Percentiles rank a stretch among this genome's conserved stretches.
Conservation (phyloP, 2,329 filamentous ascomycete genomes). For the Ustilaginoidea virens region DNA sequence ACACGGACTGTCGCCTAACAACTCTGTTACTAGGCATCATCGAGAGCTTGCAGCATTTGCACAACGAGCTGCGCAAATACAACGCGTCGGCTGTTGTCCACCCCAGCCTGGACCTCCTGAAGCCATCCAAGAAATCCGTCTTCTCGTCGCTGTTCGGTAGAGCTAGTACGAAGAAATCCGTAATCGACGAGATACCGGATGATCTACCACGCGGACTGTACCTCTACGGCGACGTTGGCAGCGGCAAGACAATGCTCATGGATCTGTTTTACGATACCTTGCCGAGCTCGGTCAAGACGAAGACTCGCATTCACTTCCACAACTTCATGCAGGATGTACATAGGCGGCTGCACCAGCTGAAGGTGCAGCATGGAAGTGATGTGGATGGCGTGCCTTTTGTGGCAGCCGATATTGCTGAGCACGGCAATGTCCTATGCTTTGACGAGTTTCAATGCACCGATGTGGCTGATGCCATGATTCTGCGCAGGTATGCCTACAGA, state of each 20-base stretch:
- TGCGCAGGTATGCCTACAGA: conserved; percentile 51
- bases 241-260: conserved; percentile 99
- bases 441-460: conserved; percentile 99
- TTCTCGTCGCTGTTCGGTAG: conserved; percentile 48
- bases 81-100: conserved; percentile 57
- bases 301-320: conserved; percentile 94
- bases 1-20: background rate
- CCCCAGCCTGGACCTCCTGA: conserved; percentile 58
- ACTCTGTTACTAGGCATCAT: conserved; percentile 51
- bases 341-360: conserved; percentile 75
- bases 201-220: conserved; percentile 79
- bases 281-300: conserved; percentile 60
- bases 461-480: conserved; percentile 96
- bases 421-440: conserved; percentile 80
- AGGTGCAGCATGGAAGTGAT: conserved; percentile 77
- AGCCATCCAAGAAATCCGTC: conserved; percentile 36
- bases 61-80: conserved; percentile 68
- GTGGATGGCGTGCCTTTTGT: conserved; percentile 84
- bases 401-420: conserved; percentile 81
- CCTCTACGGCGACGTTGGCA: conserved; percentile 91
- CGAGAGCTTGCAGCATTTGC: conserved; percentile 73
- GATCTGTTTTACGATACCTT: conserved; percentile 93
- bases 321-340: conserved; percentile 99
- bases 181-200: conserved; percentile 43
- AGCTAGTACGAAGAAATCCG: conserved; percentile 19